These are phyloP conservation scores for Trichoderma semiorbis DNA, from an alignment of 2,329 filamentous ascomycete species.

Conservation along the genomic window DNA sequence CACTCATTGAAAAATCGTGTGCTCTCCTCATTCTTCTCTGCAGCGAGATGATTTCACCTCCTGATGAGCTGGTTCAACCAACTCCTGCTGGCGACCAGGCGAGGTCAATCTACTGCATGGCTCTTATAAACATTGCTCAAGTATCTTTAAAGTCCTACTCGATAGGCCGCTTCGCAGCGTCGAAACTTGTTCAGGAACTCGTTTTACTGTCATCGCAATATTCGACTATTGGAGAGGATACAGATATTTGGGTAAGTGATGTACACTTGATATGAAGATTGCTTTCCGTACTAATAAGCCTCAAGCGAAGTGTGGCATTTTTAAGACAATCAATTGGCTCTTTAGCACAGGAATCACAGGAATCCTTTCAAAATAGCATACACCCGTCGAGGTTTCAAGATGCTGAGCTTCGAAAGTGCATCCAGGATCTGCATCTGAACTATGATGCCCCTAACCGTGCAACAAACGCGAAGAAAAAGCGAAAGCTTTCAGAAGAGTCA, in stretches of 20 bases:
- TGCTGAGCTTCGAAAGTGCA: conserved; percentile 27
- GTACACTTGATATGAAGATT: not conserved
- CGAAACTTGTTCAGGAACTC: conserved; percentile 43
- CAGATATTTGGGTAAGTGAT: conserved; percentile 42
- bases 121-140: conserved; percentile 38
- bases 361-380: conserved; percentile 24
- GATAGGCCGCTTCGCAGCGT: conserved; percentile 39
- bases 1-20: conserved; percentile 36
- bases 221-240: conserved; percentile 31
- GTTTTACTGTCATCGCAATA: conserved; percentile 35
- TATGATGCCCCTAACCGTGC: conserved; percentile 22
- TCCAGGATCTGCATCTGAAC: conserved; percentile 31
- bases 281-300: conserved; percentile 22
- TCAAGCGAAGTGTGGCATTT: conserved; percentile 30
- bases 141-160: conserved; percentile 32
- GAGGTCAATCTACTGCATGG: conserved; percentile 36
- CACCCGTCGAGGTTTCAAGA: conserved; percentile 32
- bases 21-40: conserved; percentile 42
- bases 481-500: conserved; percentile 26
- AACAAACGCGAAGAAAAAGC: conserved; percentile 27
- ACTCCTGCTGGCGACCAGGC: conserved; percentile 29
- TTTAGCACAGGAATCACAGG: conserved; percentile 21
- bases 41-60: conserved; percentile 37
- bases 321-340: conserved; percentile 28
- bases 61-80: conserved; percentile 30